Base-by-base conservation (phyloP, 192 early-diverging fungal genomes). In the Umbelopsis sp. region DNA sequence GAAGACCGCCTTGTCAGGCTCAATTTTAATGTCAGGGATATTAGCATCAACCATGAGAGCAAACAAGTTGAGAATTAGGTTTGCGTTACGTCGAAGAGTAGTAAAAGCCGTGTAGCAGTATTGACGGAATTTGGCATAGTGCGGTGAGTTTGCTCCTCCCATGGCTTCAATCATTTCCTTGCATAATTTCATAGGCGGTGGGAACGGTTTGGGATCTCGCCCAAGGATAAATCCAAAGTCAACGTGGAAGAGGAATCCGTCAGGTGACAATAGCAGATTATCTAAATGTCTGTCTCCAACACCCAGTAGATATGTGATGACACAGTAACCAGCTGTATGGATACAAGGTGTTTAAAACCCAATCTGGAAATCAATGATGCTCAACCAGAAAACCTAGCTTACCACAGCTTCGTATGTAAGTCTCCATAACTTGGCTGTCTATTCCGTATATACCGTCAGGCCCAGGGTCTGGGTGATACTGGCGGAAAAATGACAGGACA, bases 161-260 rank as follows among this genome's bases (percentile, higher is more conserved):
- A 99, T 97, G 0, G 94, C 96, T 74, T 99, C 98, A 7, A 99
- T 95, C 98, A 99, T 99, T 85, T 99, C 98, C 74, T 97, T 97
- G 75, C 93, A 96, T 38, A 99, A 88, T 80, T 99, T 99, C 97
- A 99, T 99, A 0, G 98, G 98, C 14, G 98, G 97, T 43, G 98
- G 98, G 85, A 99, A 99, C 5, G 98, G 98, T 76, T 99, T 99
- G 2, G 98, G 98, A 70, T 99, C 98, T 53, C 98, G 87, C 6
- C 98, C 98, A 8, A 99, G 87, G 44, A 99, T 98, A 77, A 95
- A 99, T 17, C 97, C 96, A 87, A 98, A 99, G 79, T 99, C 98
- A 24, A 99, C 93, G 77, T 99, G 98, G 80, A 99, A 98, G 47
- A 99, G 78, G 68, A 92, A 84, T 82, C 96, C 97, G 49, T 90